Conservation (phyloP, 352 stramenopile species). For the Globisporangium spinosum region DNA sequence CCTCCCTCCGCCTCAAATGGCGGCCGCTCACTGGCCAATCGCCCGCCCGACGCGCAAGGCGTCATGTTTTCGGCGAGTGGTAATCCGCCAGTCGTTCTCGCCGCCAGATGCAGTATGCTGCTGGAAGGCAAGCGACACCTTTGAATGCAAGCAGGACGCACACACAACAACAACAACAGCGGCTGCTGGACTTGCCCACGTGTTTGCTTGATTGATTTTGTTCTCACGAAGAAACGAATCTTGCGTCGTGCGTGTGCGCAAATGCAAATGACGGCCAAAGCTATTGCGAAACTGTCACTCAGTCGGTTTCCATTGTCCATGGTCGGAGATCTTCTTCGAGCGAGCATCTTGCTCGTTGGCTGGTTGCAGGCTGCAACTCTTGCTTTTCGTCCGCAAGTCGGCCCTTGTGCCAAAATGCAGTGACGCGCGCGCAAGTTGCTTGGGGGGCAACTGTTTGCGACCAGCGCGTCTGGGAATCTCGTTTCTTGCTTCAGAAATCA, state of each 20-base stretch:
- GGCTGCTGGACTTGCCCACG: background rate
- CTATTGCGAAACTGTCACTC: background rate
- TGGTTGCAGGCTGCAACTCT: background rate
- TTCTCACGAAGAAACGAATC: background rate
- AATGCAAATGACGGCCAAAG: background rate
- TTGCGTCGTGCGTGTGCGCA: background rate
- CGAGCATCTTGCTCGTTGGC: background rate
- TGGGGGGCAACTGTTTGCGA: background rate
- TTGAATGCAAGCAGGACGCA: background rate
- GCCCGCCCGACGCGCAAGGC: slow-evolving; percentile 6
- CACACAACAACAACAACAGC: background rate
- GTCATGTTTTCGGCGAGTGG: slow-evolving; percentile 3
- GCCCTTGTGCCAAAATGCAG: background rate
- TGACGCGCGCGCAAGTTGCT: background rate
- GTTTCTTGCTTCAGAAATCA: slow-evolving; percentile 5
- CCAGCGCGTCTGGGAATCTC: background rate
- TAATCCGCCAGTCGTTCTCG: background rate
- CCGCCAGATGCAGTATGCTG: background rate
- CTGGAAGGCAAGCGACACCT: background rate
- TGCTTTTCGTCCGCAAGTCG: background rate
- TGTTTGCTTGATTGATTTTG: background rate
- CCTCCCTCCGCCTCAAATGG: background rate
- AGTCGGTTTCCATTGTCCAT: background rate
- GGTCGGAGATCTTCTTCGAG: background rate
- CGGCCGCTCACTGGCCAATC: slow-evolving; percentile 16